Evolutionary conservation across 2,329 filamentous ascomycete genomes (phyloP).

Genomic region (Lecanoromycetidae sp.): DNA sequence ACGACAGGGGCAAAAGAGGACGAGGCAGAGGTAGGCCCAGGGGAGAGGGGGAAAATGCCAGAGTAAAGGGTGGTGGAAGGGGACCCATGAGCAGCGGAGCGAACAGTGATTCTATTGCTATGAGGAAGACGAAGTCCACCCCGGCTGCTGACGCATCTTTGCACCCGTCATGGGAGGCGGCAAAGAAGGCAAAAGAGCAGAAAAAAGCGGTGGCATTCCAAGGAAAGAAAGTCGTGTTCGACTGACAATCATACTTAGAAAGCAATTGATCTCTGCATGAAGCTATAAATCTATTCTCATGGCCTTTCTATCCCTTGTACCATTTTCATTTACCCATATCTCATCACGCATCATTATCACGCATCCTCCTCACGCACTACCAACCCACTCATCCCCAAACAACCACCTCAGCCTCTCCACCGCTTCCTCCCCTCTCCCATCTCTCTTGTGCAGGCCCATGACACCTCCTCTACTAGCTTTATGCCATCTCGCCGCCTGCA

Average conservation of each 20-base stretch:
- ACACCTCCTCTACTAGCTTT: conserved; percentile 31
- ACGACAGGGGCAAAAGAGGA: conserved; percentile 20
- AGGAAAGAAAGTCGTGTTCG: conserved; percentile 53
- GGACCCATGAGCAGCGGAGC: conserved; percentile 19
- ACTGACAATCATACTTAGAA: conserved; percentile 35
- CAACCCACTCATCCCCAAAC: conserved; percentile 38
- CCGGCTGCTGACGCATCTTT: conserved; percentile 26
- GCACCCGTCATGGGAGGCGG: conserved; percentile 55
- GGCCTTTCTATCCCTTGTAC: background rate
- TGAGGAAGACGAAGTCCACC: conserved; percentile 9
- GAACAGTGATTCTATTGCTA: conserved; percentile 15
- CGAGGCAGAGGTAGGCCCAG: conserved; percentile 16
- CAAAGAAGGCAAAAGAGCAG: conserved; percentile 47
- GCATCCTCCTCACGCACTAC: background rate
- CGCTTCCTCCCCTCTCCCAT: conserved; percentile 60
- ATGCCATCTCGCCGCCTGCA: conserved; percentile 41
- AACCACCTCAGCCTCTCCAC: conserved; percentile 72
- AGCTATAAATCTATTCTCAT: background rate
- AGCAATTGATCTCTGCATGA: too few species aligned
- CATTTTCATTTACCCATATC: background rate
- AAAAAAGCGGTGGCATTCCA: conserved; percentile 39
- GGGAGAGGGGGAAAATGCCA: conserved; percentile 11
- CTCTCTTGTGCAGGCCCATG: conserved; percentile 54
- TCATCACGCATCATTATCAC: background rate
- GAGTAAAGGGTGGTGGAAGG: conserved; percentile 4